These are phyloP conservation scores for Plantago elongata DNA, from an alignment of 257 asterid species.

Conservation along the genomic window DNA sequence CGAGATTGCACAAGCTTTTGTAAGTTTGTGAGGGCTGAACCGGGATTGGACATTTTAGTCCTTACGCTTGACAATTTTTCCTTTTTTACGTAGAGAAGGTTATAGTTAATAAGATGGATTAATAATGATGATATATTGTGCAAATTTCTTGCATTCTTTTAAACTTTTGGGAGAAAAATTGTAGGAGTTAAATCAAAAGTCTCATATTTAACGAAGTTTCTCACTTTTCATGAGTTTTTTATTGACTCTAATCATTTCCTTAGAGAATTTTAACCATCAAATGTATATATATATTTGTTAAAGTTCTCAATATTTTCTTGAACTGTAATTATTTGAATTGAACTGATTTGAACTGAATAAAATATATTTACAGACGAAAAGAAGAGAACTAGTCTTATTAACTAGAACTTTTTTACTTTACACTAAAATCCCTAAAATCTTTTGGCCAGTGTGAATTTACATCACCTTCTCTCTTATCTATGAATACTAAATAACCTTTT, in stretches of 20 bases:
- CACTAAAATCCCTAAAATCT: too few relatives aligned
- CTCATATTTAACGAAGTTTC: background rate
- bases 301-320: too few relatives aligned
- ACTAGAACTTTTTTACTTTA: too few relatives aligned
- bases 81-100: background rate
- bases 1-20: background rate
- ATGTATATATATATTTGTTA: too few relatives aligned
- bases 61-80: constrained; percentile 1
- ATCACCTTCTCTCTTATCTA: too few relatives aligned
- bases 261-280: too few relatives aligned
- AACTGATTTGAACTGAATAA: too few relatives aligned
- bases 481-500: too few relatives aligned
- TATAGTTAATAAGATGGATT: background rate
- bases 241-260: background rate
- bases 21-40: background rate
- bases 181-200: background rate
- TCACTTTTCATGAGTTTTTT: background rate
- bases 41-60: background rate
- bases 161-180: background rate
- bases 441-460: too few relatives aligned
- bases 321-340: too few relatives aligned
- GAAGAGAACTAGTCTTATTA: too few relatives aligned
- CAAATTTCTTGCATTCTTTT: background rate
- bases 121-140: background rate
- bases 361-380: too few relatives aligned